phyloP scores from a whole-genome alignment of 345 rosid genomes.

The Lepidium didymum region DNA sequence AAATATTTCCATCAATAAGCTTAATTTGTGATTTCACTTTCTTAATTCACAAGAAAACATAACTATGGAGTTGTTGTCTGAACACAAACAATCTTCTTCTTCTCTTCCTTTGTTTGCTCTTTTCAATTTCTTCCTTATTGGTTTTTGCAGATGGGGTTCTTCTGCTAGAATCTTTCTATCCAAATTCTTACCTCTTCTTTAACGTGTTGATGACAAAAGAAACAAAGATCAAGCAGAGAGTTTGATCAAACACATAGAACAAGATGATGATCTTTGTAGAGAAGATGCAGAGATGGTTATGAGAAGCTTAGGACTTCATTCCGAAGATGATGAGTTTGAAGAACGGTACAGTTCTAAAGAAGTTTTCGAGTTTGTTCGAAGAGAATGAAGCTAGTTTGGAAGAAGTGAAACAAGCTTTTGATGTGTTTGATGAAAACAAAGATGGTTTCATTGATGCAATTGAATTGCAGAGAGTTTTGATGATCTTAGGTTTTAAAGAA shows the following conservation, averaged over 20 bases:
- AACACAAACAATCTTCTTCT: constrained; percentile 5
- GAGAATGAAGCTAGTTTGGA: constrained; percentile 69
- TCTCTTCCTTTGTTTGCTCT: constrained; percentile 9
- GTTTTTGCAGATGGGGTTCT: constrained; percentile 22
- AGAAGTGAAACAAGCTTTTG: constrained; percentile 65
- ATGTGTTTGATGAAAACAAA: constrained; percentile 64
- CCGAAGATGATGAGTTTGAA: constrained; percentile 28
- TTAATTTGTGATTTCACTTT: not conserved
- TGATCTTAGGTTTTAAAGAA: constrained; percentile 38
- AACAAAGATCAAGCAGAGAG: constrained; percentile 5
- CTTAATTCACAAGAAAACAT: not conserved
- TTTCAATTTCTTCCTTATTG: constrained; percentile 12
- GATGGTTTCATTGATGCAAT: constrained; percentile 65
- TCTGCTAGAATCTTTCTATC: constrained; percentile 23
- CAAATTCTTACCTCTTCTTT: constrained; percentile 31
- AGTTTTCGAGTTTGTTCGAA: constrained; percentile 47
- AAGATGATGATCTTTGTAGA: constrained; percentile 19
- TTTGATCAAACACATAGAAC: not conserved
- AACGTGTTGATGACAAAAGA: constrained; percentile 1
- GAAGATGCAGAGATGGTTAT: constrained; percentile 64
- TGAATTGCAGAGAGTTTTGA: constrained; percentile 63
- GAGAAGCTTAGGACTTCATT: constrained; percentile 40
- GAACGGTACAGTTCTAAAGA: constrained; percentile 30
- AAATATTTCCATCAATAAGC: not conserved
- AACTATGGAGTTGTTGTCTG: constrained; percentile 19